Evolutionary conservation across 2,329 filamentous ascomycete species (phyloP).

Genomic region (Neonectria coccinea): DNA sequence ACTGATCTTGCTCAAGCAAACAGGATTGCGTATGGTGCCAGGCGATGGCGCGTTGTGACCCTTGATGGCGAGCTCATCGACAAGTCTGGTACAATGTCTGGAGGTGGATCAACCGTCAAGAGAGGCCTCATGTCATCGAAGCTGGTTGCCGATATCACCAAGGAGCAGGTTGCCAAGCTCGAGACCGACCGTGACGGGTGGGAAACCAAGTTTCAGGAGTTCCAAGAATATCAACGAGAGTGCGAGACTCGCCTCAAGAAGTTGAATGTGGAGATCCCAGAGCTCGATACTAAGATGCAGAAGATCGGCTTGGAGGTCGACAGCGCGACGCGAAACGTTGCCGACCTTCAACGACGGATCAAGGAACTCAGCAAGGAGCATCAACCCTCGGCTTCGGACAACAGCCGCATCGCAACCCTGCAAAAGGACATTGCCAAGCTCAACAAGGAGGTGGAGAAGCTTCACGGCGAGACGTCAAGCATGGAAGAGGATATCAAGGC

Average conservation of each 20-base stretch:
- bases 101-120: conserved; percentile 90
- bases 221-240: conserved; percentile 86
- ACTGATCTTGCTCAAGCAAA: conserved; percentile 95
- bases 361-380: conserved; percentile 87
- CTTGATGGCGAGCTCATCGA: conserved; percentile 96
- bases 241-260: conserved; percentile 80
- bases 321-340: conserved; percentile 85
- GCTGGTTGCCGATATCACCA: conserved; percentile 85
- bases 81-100: conserved; percentile 98
- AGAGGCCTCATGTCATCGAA: conserved; percentile 98
- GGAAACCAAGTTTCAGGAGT: conserved; percentile 84
- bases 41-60: conserved; percentile 95
- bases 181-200: conserved; percentile 87
- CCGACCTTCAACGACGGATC: conserved; percentile 85
- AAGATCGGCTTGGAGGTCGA: conserved; percentile 91
- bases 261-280: conserved; percentile 82
- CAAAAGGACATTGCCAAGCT: conserved; percentile 82
- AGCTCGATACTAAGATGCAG: conserved; percentile 89
- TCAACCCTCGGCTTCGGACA: conserved; percentile 83
- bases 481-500: conserved; percentile 93
- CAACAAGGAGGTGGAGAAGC: conserved; percentile 81
- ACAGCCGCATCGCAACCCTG: conserved; percentile 76
- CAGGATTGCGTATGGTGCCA: conserved; percentile 93
- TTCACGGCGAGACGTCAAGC: conserved; percentile 86
- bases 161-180: conserved; percentile 88